Conservation (phyloP, 1,284 basidiomycete species). For the Trichosporon coremiiforme region DNA sequence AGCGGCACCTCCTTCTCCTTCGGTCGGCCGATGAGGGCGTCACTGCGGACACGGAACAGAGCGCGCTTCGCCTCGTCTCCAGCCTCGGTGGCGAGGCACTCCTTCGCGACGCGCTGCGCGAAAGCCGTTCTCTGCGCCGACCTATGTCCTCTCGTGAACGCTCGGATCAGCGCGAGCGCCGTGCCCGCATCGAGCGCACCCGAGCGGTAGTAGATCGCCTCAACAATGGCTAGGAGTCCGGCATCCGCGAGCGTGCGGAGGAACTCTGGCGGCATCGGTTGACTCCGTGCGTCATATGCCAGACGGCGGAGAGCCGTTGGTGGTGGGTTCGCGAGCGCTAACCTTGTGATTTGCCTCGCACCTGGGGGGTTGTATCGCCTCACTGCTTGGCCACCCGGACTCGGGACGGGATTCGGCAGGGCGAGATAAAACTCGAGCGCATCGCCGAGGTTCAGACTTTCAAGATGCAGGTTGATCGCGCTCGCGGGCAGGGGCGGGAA, state of each 20-base stretch:
- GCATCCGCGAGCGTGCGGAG: slow-evolving; percentile 27
- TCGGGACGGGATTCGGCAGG: slow-evolving; percentile 15
- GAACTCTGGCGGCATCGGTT: slow-evolving; percentile 18
- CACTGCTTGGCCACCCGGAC: background rate
- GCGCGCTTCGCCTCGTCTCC: background rate
- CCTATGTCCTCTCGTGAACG: slow-evolving; percentile 25
- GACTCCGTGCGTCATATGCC: slow-evolving; percentile 17
- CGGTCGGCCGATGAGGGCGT: background rate
- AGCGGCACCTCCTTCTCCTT: background rate
- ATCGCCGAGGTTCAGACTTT: slow-evolving; percentile 6
- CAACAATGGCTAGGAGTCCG: slow-evolving; percentile 19
- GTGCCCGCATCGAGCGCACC: slow-evolving; percentile 22
- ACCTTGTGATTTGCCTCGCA: slow-evolving; percentile 23
- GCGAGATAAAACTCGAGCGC: slow-evolving; percentile 28
- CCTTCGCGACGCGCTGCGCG: slow-evolving; percentile 19
- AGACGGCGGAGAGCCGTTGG: slow-evolving; percentile 20
- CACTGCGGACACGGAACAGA: background rate
- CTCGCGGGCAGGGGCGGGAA: slow-evolving; percentile 27
- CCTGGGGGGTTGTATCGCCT: slow-evolving; percentile 14
- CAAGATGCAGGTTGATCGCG: slow-evolving; percentile 21
- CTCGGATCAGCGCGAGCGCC: slow-evolving; percentile 22
- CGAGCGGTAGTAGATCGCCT: slow-evolving; percentile 20
- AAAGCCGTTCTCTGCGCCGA: slow-evolving; percentile 20
- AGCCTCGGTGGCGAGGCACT: slow-evolving; percentile 21
- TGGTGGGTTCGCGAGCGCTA: slow-evolving; percentile 23